A percentile compares a stretch with the other conserved stretches of the same genome.
Conservation (phyloP, 2,329 filamentous ascomycete genomes). For the Sclerotinia nivalis region DNA sequence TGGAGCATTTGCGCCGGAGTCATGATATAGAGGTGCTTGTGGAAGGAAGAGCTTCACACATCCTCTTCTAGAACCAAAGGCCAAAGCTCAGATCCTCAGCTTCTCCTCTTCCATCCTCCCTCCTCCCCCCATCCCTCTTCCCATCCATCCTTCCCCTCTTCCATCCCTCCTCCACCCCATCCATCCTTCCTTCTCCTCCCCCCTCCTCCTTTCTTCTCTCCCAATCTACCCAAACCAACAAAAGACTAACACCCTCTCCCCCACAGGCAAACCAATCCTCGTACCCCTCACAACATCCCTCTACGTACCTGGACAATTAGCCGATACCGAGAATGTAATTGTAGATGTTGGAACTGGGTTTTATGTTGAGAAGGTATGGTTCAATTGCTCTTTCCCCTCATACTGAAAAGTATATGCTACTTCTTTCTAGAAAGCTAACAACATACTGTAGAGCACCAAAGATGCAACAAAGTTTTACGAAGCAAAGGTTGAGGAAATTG, state of each 20-base stretch:
- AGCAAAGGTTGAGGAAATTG: constrained; percentile 65
- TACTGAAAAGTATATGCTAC: background rate
- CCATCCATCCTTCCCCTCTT: background rate
- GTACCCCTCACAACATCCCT: constrained; percentile 95
- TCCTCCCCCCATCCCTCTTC: background rate
- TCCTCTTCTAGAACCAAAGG: background rate
- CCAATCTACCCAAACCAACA: background rate
- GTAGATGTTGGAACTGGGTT: constrained; percentile 95
- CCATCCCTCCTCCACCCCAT: background rate
- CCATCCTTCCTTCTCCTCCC: background rate
- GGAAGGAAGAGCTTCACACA: background rate
- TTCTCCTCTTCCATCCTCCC: background rate
- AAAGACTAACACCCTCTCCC: constrained; percentile 20
- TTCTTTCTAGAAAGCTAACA: background rate
- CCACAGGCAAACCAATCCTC: constrained; percentile 61
- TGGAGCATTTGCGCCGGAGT: no score
- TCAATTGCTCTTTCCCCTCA: background rate
- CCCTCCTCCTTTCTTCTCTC: no score
- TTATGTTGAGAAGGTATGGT: constrained; percentile 80
- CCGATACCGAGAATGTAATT: constrained; percentile 73
- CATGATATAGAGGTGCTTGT: no score
- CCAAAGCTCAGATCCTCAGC: background rate
- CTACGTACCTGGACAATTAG: constrained; percentile 83
- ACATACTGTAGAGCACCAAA: constrained; percentile 47
- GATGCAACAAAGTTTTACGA: constrained; percentile 69